Percentiles rank a stretch among this genome's conserved stretches.
These are phyloP conservation scores for Platismatia glauca DNA, from an alignment of 495 filamentous ascomycete genomes.

Conservation along the genomic window DNA sequence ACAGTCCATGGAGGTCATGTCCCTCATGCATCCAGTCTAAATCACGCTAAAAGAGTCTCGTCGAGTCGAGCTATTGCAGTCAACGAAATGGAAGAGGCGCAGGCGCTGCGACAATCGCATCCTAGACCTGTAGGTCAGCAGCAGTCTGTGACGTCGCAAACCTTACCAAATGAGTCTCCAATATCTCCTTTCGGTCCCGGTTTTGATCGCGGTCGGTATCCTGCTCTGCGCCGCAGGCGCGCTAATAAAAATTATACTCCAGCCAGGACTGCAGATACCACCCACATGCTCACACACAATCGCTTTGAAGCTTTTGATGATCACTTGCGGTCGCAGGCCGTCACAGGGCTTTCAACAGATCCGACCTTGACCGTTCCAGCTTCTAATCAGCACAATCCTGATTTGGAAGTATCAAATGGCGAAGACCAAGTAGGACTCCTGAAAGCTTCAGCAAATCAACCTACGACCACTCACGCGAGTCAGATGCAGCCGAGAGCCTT, in stretches of 20 bases:
- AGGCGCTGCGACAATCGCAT: neutral
- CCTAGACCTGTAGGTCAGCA: neutral
- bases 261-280: neutral
- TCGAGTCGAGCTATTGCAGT: neutral
- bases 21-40: neutral
- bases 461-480: neutral
- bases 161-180: neutral
- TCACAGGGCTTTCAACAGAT: neutral
- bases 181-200: constrained; percentile 1
- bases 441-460: neutral
- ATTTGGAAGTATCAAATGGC: neutral
- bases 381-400: neutral
- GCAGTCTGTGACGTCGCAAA: neutral
- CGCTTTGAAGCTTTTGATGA: neutral
- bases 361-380: neutral
- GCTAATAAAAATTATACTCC: constrained; percentile 18
- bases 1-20: neutral
- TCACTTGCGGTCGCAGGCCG: too few relatives aligned
- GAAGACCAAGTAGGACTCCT: neutral
- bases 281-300: neutral
- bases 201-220: constrained; percentile 21
- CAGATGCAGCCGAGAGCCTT: neutral
- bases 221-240: constrained; percentile 14
- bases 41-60: neutral
- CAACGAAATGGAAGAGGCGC: neutral